Conservation (phyloP, 805 yeast species). For the Kazachstania psychrophila region DNA sequence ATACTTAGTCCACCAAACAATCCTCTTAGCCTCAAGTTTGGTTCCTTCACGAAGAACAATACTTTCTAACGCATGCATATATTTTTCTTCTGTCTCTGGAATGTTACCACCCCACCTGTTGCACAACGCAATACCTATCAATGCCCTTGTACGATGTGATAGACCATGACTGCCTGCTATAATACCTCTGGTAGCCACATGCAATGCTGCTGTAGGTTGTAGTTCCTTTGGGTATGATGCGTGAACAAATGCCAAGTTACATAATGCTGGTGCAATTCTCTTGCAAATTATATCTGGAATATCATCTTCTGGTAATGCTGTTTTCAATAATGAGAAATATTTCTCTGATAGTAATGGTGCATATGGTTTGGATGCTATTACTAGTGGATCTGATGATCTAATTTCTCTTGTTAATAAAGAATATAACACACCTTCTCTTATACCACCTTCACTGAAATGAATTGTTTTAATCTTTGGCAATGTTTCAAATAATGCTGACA, state of each 20-base stretch:
- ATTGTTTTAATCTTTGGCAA: conserved; percentile 53
- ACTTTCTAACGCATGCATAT: conserved; percentile 39
- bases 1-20: conserved; percentile 66
- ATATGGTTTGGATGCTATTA: conserved; percentile 61
- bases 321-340: conserved; percentile 43
- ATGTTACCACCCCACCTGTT: conserved; percentile 79
- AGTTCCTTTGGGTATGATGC: conserved; percentile 69
- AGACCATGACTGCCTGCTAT: conserved; percentile 70
- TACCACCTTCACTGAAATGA: conserved; percentile 69
- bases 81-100: conserved; percentile 44
- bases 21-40: conserved; percentile 35
- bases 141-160: conserved; percentile 60
- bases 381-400: conserved; percentile 57
- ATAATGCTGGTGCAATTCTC: conserved; percentile 60
- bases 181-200: conserved; percentile 64
- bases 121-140: conserved; percentile 64
- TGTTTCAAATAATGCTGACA: conserved; percentile 53
- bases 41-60: conserved; percentile 40
- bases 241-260: conserved; percentile 68
- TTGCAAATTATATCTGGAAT: conserved; percentile 50
- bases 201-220: conserved; percentile 66
- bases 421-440: conserved; percentile 65
- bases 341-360: conserved; percentile 56
- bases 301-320: conserved; percentile 47
- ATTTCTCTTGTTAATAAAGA: conserved; percentile 49